Conservation (phyloP, 2,329 filamentous ascomycete genomes). For the Trematosphaeria pertusa region DNA sequence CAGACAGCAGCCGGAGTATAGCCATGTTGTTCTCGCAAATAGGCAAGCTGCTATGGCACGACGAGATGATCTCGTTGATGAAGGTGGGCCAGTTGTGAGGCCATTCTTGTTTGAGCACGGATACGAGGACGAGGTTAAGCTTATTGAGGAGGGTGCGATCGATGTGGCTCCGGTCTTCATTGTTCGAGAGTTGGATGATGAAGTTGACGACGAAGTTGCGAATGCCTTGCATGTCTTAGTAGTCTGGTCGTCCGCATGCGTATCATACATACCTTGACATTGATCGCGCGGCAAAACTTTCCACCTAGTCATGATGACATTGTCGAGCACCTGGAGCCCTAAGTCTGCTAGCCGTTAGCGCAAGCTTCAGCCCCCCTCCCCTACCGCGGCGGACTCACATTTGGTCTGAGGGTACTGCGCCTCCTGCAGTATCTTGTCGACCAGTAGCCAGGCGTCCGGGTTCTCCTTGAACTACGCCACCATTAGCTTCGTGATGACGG, state of each 20-base stretch:
- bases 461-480: conserved; percentile 91
- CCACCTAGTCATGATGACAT: conserved; percentile 99
- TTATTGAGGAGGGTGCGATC: conserved; percentile 96
- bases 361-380: conserved; percentile 17
- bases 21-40: conserved; percentile 99
- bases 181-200: conserved; percentile 91
- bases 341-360: conserved; percentile 68
- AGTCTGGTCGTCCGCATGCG: not conserved
- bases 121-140: conserved; percentile 95
- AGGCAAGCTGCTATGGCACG: conserved; percentile 91
- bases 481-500: conserved; percentile 21
- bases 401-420: conserved; percentile 95
- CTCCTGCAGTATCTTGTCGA: conserved; percentile 95
- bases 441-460: conserved; percentile 95
- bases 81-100: conserved; percentile 99
- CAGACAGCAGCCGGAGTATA: conserved; percentile 90
- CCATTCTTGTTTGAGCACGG: conserved; percentile 99
- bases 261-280: conserved; percentile 75
- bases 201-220: conserved; percentile 99
- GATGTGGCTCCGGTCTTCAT: conserved; percentile 83
- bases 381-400: conserved; percentile 64
- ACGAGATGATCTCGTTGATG: conserved; percentile 98
- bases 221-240: conserved; percentile 69
- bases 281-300: conserved; percentile 96
- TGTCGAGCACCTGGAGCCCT: conserved; percentile 94